Conservation (phyloP, 1,284 basidiomycete species). For the Ceratobasidium sp. region DNA sequence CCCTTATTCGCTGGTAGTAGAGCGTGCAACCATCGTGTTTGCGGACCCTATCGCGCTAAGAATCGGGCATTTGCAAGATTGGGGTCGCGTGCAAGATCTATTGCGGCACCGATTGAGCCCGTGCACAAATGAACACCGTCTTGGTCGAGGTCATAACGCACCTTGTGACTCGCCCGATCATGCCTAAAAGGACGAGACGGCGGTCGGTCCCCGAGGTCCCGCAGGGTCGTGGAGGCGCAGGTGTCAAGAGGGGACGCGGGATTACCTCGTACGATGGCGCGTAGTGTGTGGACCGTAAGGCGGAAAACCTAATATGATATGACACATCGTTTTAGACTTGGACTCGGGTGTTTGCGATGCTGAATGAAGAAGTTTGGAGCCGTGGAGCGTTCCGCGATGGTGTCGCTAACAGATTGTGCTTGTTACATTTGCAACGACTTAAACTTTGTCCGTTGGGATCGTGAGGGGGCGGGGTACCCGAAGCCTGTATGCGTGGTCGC, state of each 20-base stretch:
- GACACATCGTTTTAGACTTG: background rate
- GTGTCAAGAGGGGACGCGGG: background rate
- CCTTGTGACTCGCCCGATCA: constrained; percentile 30
- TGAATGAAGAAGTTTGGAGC: constrained; percentile 7
- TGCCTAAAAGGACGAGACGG: background rate
- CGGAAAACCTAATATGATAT: background rate
- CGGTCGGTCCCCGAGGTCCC: constrained; percentile 36
- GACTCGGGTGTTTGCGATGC: background rate
- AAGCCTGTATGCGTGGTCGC: background rate
- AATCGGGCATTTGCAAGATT: constrained; percentile 37
- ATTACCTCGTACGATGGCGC: constrained; percentile 5
- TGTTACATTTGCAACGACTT: constrained; percentile 4
- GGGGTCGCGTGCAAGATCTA: constrained; percentile 12
- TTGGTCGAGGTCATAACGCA: constrained; percentile 32
- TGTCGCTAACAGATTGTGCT: constrained; percentile 6
- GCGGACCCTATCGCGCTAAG: constrained; percentile 6
- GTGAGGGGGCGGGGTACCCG: background rate
- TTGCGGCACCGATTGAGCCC: constrained; percentile 4
- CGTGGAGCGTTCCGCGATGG: constrained; percentile 25
- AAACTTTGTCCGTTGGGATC: background rate
- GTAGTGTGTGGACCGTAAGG: background rate
- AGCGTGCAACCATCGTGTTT: background rate
- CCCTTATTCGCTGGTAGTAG: background rate
- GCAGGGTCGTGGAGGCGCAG: background rate
- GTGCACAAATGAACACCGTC: constrained; percentile 25